A percentile compares a stretch with the other conserved stretches of the same genome.
phyloP scores from a whole-genome alignment of 805 yeast genomes.

The Blastobotrys muscicola region DNA sequence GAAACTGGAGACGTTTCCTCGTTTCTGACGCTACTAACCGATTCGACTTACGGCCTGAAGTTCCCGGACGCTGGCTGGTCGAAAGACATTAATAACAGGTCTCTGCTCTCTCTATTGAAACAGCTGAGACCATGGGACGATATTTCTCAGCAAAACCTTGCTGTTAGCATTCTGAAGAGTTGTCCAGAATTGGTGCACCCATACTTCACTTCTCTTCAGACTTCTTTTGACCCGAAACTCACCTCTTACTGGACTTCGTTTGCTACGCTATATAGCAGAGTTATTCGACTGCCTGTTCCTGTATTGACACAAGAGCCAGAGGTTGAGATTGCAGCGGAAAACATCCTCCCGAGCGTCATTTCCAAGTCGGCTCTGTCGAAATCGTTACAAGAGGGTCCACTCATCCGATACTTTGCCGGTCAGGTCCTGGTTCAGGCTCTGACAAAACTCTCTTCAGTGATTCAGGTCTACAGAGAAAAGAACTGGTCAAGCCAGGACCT shows the following conservation, averaged over 20 bases:
- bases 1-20: constrained; percentile 25
- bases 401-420: constrained; percentile 55
- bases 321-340: constrained; percentile 37
- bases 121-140: constrained; percentile 78
- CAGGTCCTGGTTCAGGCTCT: constrained; percentile 50
- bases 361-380: constrained; percentile 49
- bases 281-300: constrained; percentile 53
- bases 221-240: constrained; percentile 64
- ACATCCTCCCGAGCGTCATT: constrained; percentile 55
- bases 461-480: constrained; percentile 29
- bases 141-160: constrained; percentile 47
- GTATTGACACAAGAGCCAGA: constrained; percentile 26
- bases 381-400: constrained; percentile 39
- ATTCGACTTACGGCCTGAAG: constrained; percentile 27
- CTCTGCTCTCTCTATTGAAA: constrained; percentile 52
- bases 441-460: constrained; percentile 40
- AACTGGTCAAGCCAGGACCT: constrained; percentile 35
- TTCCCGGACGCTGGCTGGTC: constrained; percentile 27
- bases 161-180: constrained; percentile 38
- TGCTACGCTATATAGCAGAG: constrained; percentile 48
- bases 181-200: constrained; percentile 69
- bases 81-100: constrained; percentile 47
- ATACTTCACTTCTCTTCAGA: constrained; percentile 30
- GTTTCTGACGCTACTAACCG: constrained; percentile 43
- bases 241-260: constrained; percentile 79